Evolutionary conservation across 345 rosid genomes (phyloP).

Genomic region (Sapria himalayana): DNA sequence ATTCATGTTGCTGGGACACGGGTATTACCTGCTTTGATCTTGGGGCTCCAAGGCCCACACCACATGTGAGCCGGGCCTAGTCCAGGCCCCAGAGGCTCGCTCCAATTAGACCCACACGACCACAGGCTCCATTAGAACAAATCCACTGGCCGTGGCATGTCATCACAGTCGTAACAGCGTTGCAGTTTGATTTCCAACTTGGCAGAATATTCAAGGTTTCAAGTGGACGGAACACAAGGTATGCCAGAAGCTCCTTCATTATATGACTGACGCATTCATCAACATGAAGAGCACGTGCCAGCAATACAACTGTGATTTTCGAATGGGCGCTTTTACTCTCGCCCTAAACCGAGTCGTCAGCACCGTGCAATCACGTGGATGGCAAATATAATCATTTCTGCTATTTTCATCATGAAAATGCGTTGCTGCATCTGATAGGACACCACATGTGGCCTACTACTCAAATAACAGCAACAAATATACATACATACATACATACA

Average conservation of each 20-base stretch:
- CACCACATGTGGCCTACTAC: too few relatives aligned
- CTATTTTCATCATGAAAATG: too few relatives aligned
- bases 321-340: constrained; percentile 99
- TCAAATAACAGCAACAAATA: too few relatives aligned
- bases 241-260: constrained; percentile 47
- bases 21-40: too few relatives aligned
- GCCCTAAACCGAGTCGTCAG: constrained; percentile 92
- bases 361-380: constrained; percentile 70
- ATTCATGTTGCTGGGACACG: background rate
- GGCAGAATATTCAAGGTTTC: constrained; percentile 96
- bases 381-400: constrained; percentile 97
- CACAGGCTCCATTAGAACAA: too few relatives aligned
- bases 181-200: background rate
- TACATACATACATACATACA: too few relatives aligned
- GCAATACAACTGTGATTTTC: constrained; percentile 60
- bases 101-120: too few relatives aligned
- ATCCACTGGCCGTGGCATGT: background rate
- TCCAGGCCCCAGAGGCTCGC: too few relatives aligned
- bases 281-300: constrained; percentile 86
- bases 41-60: too few relatives aligned
- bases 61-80: too few relatives aligned
- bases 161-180: background rate
- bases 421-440: too few relatives aligned
- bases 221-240: constrained; percentile 98
- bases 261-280: constrained; percentile 77